phyloP scores from a whole-genome alignment of 2,329 filamentous ascomycete species.

The Colletotrichum liaoningense region DNA sequence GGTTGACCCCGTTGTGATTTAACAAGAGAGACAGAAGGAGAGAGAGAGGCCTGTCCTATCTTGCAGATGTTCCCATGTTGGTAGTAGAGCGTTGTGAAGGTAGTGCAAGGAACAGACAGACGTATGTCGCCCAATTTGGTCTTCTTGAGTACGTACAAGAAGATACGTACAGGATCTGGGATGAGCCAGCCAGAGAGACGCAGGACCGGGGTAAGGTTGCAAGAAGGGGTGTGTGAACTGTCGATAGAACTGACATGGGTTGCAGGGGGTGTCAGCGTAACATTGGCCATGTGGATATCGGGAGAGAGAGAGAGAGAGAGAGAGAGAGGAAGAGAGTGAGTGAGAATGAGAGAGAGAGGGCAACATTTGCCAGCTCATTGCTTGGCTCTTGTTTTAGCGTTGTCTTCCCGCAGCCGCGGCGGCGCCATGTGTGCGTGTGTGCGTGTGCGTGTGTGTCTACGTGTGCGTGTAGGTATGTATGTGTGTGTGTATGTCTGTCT shows the following conservation, averaged over 20 bases:
- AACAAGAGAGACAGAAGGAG: not conserved
- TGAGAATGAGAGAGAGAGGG: constrained; percentile 20
- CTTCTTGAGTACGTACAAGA: constrained; percentile 26
- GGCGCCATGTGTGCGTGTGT: constrained; percentile 36
- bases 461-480: constrained; percentile 33
- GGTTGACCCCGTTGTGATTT: constrained; percentile 28
- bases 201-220: not conserved
- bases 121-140: constrained; percentile 19
- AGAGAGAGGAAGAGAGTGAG: constrained; percentile 34
- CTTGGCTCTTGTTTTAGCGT: constrained; percentile 22
- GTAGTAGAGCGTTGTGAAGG: not conserved
- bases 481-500: constrained; percentile 39
- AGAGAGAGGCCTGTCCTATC: not conserved
- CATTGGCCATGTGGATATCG: constrained; percentile 32
- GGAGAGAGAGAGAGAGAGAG: constrained; percentile 33
- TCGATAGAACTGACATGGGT: constrained; percentile 1
- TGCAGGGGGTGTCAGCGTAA: constrained; percentile 1
- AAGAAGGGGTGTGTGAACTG: constrained; percentile 8
- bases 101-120: constrained; percentile 17
- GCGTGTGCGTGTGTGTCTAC: constrained; percentile 37
- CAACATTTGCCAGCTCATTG: constrained; percentile 22
- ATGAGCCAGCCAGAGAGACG: not conserved
- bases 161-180: constrained; percentile 7
- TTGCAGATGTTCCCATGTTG: constrained; percentile 12
- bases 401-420: constrained; percentile 29